A percentile compares a stretch with the other conserved stretches of the same genome.
phyloP scores from a whole-genome alignment of 345 rosid genomes.

The Rhodamnia argentea region DNA sequence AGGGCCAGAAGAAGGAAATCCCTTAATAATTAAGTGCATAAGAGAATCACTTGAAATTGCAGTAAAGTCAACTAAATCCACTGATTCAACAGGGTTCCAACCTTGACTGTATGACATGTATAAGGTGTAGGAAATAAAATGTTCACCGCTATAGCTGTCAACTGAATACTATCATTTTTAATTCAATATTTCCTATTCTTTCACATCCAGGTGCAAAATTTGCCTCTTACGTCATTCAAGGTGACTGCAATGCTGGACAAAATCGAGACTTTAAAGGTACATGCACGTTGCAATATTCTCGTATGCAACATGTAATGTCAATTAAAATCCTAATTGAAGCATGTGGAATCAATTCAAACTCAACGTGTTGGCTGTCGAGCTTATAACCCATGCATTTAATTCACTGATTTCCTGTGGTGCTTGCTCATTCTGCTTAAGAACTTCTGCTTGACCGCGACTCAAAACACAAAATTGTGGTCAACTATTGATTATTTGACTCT shows the following conservation, averaged over 20 bases:
- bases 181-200: background rate
- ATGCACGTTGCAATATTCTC: background rate
- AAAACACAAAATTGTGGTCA: background rate
- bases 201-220: conserved; percentile 35
- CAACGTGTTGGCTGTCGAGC: background rate
- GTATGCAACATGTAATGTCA: background rate
- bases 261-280: conserved; percentile 59
- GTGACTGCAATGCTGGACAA: conserved; percentile 57
- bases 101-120: background rate
- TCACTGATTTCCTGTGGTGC: background rate
- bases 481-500: background rate
- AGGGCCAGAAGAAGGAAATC: background rate
- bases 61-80: background rate
- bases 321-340: background rate
- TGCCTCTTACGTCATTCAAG: conserved; percentile 46
- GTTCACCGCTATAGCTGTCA: background rate
- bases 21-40: background rate
- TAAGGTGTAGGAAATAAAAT: background rate
- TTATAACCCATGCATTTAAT: background rate
- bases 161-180: background rate
- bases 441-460: background rate
- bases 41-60: background rate
- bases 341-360: background rate
- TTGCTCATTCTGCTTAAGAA: background rate
- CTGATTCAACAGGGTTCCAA: background rate